Evolutionary conservation across 306 rosid genomes (phyloP).

Genomic region (Pyrus pyrifolia): DNA sequence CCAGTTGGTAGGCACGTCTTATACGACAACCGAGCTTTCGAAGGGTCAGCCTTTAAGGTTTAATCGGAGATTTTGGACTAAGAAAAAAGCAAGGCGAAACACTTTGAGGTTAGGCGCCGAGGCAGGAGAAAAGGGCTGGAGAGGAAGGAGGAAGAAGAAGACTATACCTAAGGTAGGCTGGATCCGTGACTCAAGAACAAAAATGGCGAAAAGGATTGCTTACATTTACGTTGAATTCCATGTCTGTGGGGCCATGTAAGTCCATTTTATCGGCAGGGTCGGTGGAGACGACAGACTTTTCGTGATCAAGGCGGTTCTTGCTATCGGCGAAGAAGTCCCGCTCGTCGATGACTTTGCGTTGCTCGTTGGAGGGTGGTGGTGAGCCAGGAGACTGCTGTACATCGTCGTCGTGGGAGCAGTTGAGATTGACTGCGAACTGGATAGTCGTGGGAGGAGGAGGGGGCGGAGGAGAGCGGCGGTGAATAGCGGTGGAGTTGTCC

Average conservation of each 20-base stretch:
- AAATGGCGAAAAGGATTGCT: slow-evolving; percentile 10
- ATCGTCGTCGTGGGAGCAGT: slow-evolving; percentile 4
- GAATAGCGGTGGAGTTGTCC: neutral
- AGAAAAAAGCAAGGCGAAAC: neutral
- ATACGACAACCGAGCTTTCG: neutral
- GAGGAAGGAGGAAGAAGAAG: no score
- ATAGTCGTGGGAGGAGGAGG: slow-evolving; percentile 24
- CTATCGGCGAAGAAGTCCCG: slow-evolving; percentile 56
- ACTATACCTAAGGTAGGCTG: neutral
- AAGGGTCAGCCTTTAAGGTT: neutral
- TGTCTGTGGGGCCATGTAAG: slow-evolving; percentile 7
- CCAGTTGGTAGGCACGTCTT: neutral
- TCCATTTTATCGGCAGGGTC: slow-evolving; percentile 4
- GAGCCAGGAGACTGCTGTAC: slow-evolving; percentile 3
- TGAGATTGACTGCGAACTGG: slow-evolving; percentile 58
- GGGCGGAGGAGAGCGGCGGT: slow-evolving; percentile 20
- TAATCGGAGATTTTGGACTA: neutral
- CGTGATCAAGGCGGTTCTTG: neutral
- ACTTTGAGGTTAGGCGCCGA: neutral
- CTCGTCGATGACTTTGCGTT: slow-evolving; percentile 44
- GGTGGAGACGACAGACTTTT: slow-evolving; percentile 8
- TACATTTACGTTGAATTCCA: slow-evolving; percentile 52
- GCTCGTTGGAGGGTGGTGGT: slow-evolving; percentile 13
- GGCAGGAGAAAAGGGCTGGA: neutral
- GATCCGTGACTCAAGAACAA: neutral